phyloP scores from a whole-genome alignment of 345 rosid genomes.

The Heritiera fomes region DNA sequence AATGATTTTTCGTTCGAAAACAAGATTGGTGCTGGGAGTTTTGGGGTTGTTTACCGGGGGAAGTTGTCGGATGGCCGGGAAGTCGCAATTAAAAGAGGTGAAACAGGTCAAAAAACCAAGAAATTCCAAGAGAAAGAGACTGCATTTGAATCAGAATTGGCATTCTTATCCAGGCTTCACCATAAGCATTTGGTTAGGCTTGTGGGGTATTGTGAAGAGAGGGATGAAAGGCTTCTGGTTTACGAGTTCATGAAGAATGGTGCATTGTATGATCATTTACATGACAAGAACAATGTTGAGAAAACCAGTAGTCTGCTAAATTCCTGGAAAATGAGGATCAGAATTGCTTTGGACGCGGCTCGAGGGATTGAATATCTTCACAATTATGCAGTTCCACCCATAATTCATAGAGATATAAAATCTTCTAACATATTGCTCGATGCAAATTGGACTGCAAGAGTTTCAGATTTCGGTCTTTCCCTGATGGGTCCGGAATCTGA shows the following conservation, averaged over 20 bases:
- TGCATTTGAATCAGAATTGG: slow-evolving; percentile 82
- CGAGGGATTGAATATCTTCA: slow-evolving; percentile 91
- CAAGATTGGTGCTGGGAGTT: slow-evolving; percentile 91
- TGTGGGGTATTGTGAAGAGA: slow-evolving; percentile 83
- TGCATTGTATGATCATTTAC: slow-evolving; percentile 79
- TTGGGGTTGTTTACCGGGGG: slow-evolving; percentile 79
- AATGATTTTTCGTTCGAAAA: slow-evolving; percentile 68
- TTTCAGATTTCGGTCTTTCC: slow-evolving; percentile 86
- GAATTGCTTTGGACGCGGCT: slow-evolving; percentile 76
- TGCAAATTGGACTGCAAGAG: slow-evolving; percentile 68
- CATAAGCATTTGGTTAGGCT: slow-evolving; percentile 90
- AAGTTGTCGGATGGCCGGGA: slow-evolving; percentile 72
- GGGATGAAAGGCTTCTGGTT: slow-evolving; percentile 80
- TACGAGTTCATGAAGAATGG: slow-evolving; percentile 93
- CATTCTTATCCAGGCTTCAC: slow-evolving; percentile 83
- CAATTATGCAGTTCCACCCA: slow-evolving; percentile 77
- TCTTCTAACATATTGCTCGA: slow-evolving; percentile 84
- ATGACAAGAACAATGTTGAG: slow-evolving; percentile 54
- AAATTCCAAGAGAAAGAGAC: slow-evolving; percentile 88
- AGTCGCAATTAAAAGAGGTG: slow-evolving; percentile 91
- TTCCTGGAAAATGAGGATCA: slow-evolving; percentile 88
- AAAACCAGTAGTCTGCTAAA: slow-evolving; percentile 64
- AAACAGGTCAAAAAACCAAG: slow-evolving; percentile 59
- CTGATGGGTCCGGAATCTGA: slow-evolving; percentile 63
- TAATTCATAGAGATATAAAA: slow-evolving; percentile 87